These are phyloP conservation scores for Porogramme epimiltina DNA, from an alignment of 1,284 basidiomycete species.

Conservation along the genomic window DNA sequence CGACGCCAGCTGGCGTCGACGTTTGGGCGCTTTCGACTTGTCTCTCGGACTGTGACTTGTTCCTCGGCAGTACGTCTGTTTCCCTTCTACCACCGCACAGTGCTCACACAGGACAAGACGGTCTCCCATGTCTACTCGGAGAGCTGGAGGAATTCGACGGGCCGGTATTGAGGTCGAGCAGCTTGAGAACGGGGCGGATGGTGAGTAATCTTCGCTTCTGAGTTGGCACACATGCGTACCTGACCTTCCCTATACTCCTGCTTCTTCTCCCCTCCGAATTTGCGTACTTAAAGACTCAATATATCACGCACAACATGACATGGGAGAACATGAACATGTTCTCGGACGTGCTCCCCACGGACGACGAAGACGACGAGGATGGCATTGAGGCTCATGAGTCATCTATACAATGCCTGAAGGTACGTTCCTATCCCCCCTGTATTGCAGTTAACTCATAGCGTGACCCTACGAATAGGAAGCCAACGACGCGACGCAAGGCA, in stretches of 20 bases:
- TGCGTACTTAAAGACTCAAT: conserved; percentile 81
- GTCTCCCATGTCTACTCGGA: too few species aligned
- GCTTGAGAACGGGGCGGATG: conserved; percentile 77
- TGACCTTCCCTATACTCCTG: too few species aligned
- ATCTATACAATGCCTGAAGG: conserved; percentile 84
- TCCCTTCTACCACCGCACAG: too few species aligned
- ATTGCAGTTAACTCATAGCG: neutral
- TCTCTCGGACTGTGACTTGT: too few species aligned
- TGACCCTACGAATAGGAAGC: conserved; percentile 71
- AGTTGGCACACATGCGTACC: too few species aligned
- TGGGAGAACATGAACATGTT: conserved; percentile 96
- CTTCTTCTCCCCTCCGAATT: neutral
- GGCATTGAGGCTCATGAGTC: conserved; percentile 96
- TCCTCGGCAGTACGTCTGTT: too few species aligned
- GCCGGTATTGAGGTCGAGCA: conserved; percentile 81
- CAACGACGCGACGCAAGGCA: conserved; percentile 92
- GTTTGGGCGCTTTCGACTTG: too few species aligned
- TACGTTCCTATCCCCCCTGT: conserved; percentile 32
- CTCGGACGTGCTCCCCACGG: conserved; percentile 86
- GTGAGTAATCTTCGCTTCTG: too few species aligned
- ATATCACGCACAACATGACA: conserved; percentile 92
- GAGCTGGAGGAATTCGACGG: too few species aligned
- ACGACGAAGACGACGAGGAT: conserved; percentile 95
- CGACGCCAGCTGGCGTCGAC: too few species aligned
- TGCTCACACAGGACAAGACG: too few species aligned